phyloP scores from a whole-genome alignment of 805 yeast species.

The Yarrowia porcina region DNA sequence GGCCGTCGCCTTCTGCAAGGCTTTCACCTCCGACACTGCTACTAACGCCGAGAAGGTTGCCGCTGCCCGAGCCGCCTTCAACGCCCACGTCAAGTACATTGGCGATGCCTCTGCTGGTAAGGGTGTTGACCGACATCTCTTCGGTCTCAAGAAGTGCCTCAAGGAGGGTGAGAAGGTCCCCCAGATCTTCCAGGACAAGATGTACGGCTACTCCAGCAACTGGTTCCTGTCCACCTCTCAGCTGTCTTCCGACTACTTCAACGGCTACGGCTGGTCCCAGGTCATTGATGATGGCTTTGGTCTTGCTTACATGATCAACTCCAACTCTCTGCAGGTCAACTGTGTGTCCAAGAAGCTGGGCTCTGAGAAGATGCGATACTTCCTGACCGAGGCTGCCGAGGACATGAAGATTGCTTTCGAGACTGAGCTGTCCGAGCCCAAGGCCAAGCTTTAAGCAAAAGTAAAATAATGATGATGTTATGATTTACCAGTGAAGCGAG shows the following conservation, averaged over 20 bases:
- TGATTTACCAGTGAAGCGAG: no score
- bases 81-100: constrained; percentile 71
- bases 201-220: constrained; percentile 68
- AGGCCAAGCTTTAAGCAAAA: constrained; percentile 39
- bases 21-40: constrained; percentile 60
- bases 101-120: constrained; percentile 75
- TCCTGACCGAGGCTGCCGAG: constrained; percentile 72
- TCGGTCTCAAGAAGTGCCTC: constrained; percentile 77
- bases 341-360: constrained; percentile 67
- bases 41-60: constrained; percentile 55
- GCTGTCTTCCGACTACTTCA: constrained; percentile 76
- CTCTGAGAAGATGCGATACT: constrained; percentile 51
- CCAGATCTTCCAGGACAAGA: constrained; percentile 68
- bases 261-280: constrained; percentile 95
- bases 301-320: constrained; percentile 86
- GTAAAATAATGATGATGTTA: constrained; percentile 4
- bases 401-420: constrained; percentile 68
- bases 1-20: constrained; percentile 63
- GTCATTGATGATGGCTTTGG: constrained; percentile 94
- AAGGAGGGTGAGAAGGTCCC: constrained; percentile 56
- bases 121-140: constrained; percentile 91
- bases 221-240: constrained; percentile 93
- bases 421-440: constrained; percentile 34
- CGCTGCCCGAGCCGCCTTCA: constrained; percentile 68
- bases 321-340: constrained; percentile 80